Percentiles rank a stretch among this genome's conserved stretches.
These are phyloP conservation scores for Domatiomyces catenatus DNA, from an alignment of 2,329 filamentous ascomycete species.

Conservation along the genomic window DNA sequence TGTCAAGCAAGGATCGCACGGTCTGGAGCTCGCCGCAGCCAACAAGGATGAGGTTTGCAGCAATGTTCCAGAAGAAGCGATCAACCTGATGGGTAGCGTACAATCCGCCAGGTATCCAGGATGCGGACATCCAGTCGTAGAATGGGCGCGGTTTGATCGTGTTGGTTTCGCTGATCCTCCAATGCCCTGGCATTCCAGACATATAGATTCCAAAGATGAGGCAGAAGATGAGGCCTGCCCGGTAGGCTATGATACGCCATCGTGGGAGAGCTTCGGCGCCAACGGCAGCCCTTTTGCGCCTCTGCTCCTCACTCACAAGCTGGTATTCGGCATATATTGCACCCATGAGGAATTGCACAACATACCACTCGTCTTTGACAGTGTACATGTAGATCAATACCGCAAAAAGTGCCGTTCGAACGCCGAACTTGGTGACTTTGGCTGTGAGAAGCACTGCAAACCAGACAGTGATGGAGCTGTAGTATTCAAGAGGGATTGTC, in stretches of 20 bases:
- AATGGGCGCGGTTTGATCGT: not conserved
- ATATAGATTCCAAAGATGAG: not conserved
- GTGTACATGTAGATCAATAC: not conserved
- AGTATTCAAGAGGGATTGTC: slow-evolving; percentile 31
- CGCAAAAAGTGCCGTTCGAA: not conserved
- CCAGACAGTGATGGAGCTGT: slow-evolving; percentile 21
- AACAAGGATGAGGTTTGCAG: not conserved
- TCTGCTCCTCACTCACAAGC: not conserved
- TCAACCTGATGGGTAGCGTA: not conserved
- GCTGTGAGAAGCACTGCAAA: not conserved
- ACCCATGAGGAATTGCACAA: not conserved
- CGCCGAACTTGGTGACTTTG: not conserved
- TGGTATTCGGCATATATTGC: not conserved
- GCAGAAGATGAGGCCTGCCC: not conserved
- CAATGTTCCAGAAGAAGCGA: not conserved
- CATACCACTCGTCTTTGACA: not conserved
- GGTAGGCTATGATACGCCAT: not conserved
- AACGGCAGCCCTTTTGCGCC: not conserved
- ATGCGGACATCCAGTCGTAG: not conserved
- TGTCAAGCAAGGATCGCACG: slow-evolving; percentile 35
- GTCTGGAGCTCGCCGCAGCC: not conserved
- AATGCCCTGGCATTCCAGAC: not conserved
- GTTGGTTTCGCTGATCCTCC: not conserved
- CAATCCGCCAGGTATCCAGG: not conserved
- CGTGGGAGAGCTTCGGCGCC: not conserved